Evolutionary conservation across 164 flowering plant species (phyloP).

Genomic region (Hamamelis virginiana): DNA sequence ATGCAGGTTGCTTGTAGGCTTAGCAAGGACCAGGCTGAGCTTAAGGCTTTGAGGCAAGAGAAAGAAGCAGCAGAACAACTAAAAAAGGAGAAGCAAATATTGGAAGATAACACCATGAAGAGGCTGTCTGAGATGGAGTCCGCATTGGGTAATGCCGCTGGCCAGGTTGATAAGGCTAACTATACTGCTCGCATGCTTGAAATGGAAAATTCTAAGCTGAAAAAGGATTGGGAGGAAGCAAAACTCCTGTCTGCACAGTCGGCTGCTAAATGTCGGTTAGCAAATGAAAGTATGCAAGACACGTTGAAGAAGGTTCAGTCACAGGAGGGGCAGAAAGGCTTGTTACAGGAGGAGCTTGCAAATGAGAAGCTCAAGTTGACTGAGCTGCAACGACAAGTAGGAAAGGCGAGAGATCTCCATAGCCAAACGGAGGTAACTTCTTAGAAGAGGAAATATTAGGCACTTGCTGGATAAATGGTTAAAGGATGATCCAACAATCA

Average conservation of each 20-base stretch:
- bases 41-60: constrained; percentile 24
- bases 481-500: too few relatives aligned
- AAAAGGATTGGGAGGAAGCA: constrained; percentile 17
- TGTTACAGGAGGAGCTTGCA: constrained; percentile 21
- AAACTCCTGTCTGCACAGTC: constrained; percentile 9
- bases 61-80: constrained; percentile 16
- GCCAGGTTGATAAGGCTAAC: constrained; percentile 7
- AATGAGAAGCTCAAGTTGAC: constrained; percentile 8
- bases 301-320: constrained; percentile 8
- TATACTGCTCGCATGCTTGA: constrained; percentile 13
- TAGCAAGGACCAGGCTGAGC: constrained; percentile 12
- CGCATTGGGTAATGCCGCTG: constrained; percentile 14
- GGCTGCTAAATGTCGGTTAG: constrained; percentile 7
- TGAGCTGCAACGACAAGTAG: constrained; percentile 14
- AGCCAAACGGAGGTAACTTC: constrained; percentile 22
- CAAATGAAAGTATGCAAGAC: constrained; percentile 15
- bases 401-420: constrained; percentile 1
- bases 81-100: constrained; percentile 13
- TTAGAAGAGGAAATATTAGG: not conserved
- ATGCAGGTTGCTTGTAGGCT: constrained; percentile 30
- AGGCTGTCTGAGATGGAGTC: constrained; percentile 24
- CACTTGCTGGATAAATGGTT: too few relatives aligned
- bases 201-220: constrained; percentile 10
- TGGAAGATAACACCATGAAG: constrained; percentile 23
- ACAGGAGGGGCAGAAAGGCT: constrained; percentile 10